Evolutionary conservation across 768 basidiomycete species (phyloP), one percentile per base, ranked within the genome.

Genomic region (Amanita muscaria): DNA sequence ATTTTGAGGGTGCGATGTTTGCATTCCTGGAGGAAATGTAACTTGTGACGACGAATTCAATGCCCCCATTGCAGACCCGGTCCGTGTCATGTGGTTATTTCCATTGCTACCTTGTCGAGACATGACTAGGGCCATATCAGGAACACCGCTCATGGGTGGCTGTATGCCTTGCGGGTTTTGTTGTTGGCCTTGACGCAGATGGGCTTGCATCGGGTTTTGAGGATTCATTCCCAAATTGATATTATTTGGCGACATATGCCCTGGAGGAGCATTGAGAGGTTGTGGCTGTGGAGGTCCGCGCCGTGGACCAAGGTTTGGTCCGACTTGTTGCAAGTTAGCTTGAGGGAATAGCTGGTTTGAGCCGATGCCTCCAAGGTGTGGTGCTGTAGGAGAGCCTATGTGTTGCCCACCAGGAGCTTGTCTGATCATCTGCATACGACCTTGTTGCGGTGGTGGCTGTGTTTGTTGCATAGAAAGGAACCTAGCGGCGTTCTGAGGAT

Each of bases 271-370:
- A 52, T 64, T 70, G 53, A n/a, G n/a, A n/a, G 59, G 59, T 49
- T 73, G 69, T 4, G 77, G 71, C 60, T 83, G 80, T 16, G 80
- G 76, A 47, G 67, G 62, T n/a, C 70, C 72, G 55, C 81, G 74
- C 47, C 81, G 74, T 36, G 73, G 58, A 15, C 50, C 53, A 35
- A 57, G 57, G 32, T 65, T 61, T 49, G 60, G 61, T 3, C 58
- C 58, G 46, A 57, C 61, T 32, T 59, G 60, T 30, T 61, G 63
- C 61, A 76, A 67, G 50, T 53, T 59, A 35, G 61, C 59, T 43
- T 65, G 61, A 55, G 74, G 75, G 39, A 52, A 56, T 61, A 73
- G 67, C 51, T 56, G 47, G 53, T 65, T 69, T 41, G 69, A 59
- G 40, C 59, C 47, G 19, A 59, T 50, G 2, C 50, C 52, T 21